Percentiles rank a stretch among this genome's conserved stretches.
phyloP scores from a whole-genome alignment of 2,329 filamentous ascomycete genomes.

The Stachybotrys chartarum region DNA sequence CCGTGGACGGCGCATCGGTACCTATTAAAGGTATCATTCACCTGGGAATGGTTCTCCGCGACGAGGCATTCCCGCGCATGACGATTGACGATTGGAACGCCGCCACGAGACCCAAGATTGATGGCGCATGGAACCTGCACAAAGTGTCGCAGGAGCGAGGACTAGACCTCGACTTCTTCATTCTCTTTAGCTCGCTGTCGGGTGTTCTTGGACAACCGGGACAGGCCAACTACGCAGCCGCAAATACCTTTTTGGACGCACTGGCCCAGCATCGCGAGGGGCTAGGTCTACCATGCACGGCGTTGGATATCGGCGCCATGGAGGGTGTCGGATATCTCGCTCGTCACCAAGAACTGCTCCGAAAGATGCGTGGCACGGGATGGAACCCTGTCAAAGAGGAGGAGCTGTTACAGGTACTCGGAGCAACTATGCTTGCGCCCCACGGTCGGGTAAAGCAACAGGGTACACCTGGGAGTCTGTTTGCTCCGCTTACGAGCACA shows the following conservation, averaged over 20 bases:
- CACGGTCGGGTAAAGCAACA: not conserved
- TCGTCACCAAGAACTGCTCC: conserved; percentile 7
- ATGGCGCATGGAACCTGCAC: conserved; percentile 28
- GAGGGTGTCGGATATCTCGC: conserved; percentile 29
- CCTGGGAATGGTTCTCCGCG: conserved; percentile 27
- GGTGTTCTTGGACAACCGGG: conserved; percentile 15
- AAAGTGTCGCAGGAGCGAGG: conserved; percentile 2
- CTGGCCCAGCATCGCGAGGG: conserved; percentile 27
- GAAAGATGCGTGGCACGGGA: conserved; percentile 4
- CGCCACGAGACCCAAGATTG: conserved; percentile 19
- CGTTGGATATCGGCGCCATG: conserved; percentile 29
- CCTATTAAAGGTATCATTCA: conserved; percentile 33
- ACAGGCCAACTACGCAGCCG: conserved; percentile 29
- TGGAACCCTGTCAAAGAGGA: conserved; percentile 5
- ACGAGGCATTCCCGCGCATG: conserved; percentile 17
- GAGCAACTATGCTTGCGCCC: not conserved
- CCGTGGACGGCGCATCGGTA: conserved; percentile 9
- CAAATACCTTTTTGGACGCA: conserved; percentile 32
- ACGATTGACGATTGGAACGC: conserved; percentile 20
- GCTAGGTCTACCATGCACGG: conserved; percentile 25
- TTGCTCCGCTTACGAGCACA: not conserved
- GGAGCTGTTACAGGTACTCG: conserved; percentile 7
- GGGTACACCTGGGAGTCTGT: not conserved
- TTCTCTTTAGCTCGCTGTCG: conserved; percentile 18
- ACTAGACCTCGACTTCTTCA: conserved; percentile 24